A percentile compares a stretch with the other conserved stretches of the same genome.
Evolutionary conservation across 257 asterid species (phyloP).

Genomic region (Fraxinus americana): DNA sequence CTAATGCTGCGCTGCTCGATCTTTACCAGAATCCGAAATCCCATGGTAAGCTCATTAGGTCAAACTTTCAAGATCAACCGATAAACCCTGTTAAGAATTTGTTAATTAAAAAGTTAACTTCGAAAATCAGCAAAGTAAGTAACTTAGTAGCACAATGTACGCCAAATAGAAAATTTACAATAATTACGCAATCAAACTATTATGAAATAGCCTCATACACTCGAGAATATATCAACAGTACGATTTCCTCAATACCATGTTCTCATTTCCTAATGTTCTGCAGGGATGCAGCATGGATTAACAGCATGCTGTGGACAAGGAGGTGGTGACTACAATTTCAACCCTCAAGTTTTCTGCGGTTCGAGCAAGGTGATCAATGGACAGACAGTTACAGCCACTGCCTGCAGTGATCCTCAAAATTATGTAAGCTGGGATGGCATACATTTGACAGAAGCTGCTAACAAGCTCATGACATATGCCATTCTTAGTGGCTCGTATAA

Average conservation of each 20-base stretch:
- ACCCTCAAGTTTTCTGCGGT: conserved; percentile 52
- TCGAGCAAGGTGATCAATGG: conserved; percentile 49
- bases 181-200: too few species aligned
- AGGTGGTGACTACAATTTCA: conserved; percentile 63
- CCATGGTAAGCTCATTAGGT: conserved; percentile 45
- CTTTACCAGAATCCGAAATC: conserved; percentile 71
- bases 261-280: neutral
- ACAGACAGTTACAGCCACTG: conserved; percentile 41
- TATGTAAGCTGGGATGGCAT: conserved; percentile 82
- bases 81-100: too few species aligned
- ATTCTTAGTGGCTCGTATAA: conserved; percentile 38
- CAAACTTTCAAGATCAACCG: neutral
- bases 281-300: conserved; percentile 66
- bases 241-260: too few species aligned
- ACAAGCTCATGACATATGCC: conserved; percentile 54
- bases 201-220: too few species aligned
- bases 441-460: conserved; percentile 84
- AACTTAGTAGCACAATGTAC: too few species aligned
- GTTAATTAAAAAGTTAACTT: too few species aligned
- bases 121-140: too few species aligned
- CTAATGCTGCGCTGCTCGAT: conserved; percentile 60
- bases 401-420: conserved; percentile 63
- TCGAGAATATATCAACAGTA: too few species aligned
- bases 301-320: conserved; percentile 85
- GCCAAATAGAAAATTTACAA: too few species aligned